These are phyloP conservation scores for Colletotrichum acutatum DNA, from an alignment of 2,329 filamentous ascomycete genomes.

Conservation along the genomic window DNA sequence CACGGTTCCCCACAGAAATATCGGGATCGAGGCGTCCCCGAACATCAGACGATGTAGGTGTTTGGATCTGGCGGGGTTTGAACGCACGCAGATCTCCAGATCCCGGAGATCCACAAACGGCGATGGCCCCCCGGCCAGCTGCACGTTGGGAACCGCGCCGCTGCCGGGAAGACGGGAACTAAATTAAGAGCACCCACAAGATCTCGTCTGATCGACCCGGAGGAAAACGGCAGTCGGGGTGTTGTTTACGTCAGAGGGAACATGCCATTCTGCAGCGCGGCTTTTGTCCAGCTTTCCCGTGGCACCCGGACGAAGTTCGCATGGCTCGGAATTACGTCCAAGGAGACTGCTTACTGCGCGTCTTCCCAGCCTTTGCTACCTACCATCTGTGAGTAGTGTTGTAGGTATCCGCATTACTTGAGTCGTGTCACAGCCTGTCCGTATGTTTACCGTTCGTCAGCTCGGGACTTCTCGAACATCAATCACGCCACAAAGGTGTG, in stretches of 20 bases:
- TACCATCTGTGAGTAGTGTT: too few species aligned
- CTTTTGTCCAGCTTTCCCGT: constrained; percentile 15
- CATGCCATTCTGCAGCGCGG: constrained; percentile 20
- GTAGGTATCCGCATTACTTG: neutral
- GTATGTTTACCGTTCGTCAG: neutral
- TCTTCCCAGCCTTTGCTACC: neutral
- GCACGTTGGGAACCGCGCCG: neutral
- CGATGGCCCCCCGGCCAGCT: constrained; percentile 1
- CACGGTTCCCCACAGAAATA: neutral
- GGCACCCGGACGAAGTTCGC: constrained; percentile 24
- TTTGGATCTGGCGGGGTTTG: constrained; percentile 25
- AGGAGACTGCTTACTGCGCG: neutral
- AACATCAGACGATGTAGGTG: constrained; percentile 23
- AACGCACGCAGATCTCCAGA: constrained; percentile 16
- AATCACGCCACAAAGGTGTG: constrained; percentile 4
- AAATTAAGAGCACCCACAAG: constrained; percentile 3
- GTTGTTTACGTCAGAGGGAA: constrained; percentile 9
- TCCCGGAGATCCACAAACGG: constrained; percentile 23
- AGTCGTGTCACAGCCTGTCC: neutral
- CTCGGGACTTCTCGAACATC: neutral
- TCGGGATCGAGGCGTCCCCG: constrained; percentile 10
- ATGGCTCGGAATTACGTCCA: neutral
- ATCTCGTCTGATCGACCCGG: constrained; percentile 17
- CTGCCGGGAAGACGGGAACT: constrained; percentile 24
- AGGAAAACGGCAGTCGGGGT: constrained; percentile 5